Base-by-base conservation (phyloP, 2,329 filamentous ascomycete species). In the Nigrospora oryzae region DNA sequence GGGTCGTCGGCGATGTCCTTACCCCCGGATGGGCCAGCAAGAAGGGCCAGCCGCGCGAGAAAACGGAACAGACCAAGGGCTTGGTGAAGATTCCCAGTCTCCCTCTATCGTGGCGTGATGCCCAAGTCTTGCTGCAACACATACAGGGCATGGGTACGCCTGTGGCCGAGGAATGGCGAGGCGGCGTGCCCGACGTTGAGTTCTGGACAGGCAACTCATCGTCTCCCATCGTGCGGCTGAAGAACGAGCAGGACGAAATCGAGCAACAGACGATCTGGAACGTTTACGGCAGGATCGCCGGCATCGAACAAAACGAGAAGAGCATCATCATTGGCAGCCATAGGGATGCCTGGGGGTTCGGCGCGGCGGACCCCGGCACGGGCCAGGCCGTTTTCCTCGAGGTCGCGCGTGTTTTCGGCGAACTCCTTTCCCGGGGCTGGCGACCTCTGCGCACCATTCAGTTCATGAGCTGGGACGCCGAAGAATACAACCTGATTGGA, bases 391-490 rank as follows among this genome's bases (percentile, higher is more conserved):
- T 97, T 36, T 84, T 98, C 75, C 75, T 97, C 44, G 93, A 98
- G 67, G 74, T 97, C 46, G 83, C 86, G 17, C 82, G 86, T 38
- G 81, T 95, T 40, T 87, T 98, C 56, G 89, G 89, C 36, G 81
- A 88, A 51, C 75, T 97, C 14, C 73, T 83, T 17, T 65, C 73
- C 14, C 78, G 81, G 46, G 91, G 90, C 43, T 98, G 93, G 93
- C 78, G 86, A 23, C 93, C 93, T 1, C 72, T 95, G 14, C 84
- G 93, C n/a, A 94, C 89, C 4, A 95, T 98, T 51, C 86, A 95
- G 62, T 97, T 98, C 63, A 89, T 90, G 58, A 95, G 88, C 32
- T 98, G 93, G 93, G 93, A 98, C 62, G 93, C 80, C 4, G 84
- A 84, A 54, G 89, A 91, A 63, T 97, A 95, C 69, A 96, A 96